phyloP scores from a whole-genome alignment of 352 stramenopile species.

The Phytophthora pisi region DNA sequence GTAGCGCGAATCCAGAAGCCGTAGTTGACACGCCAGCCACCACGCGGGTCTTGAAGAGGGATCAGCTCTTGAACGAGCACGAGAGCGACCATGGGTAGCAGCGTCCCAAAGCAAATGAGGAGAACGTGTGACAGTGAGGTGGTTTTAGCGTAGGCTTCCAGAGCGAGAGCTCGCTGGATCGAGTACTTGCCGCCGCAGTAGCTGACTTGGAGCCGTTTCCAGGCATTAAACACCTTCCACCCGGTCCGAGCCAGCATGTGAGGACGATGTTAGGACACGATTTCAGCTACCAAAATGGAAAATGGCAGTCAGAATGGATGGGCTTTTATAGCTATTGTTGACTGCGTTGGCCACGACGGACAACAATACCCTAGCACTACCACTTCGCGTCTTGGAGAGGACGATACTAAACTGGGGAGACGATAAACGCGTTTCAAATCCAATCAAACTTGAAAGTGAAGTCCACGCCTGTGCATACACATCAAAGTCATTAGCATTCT shows the following conservation, averaged over 20 bases:
- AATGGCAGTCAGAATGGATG: background rate
- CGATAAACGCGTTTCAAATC: background rate
- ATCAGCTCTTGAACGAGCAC: conserved; percentile 9
- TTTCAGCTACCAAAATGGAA: too few species aligned
- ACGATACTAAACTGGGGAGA: background rate
- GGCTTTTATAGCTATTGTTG: background rate
- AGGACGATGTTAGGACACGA: too few species aligned
- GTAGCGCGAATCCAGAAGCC: conserved; percentile 19
- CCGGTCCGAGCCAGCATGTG: background rate
- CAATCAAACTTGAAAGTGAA: conserved; percentile 22
- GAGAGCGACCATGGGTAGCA: conserved; percentile 2
- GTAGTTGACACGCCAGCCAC: conserved; percentile 14
- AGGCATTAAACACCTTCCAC: background rate
- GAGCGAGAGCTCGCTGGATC: conserved; percentile 9
- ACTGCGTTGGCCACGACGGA: background rate
- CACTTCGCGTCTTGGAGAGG: background rate
- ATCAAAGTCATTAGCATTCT: too few species aligned
- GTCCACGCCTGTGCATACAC: conserved; percentile 20
- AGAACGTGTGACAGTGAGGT: background rate
- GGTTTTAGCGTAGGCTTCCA: conserved; percentile 5
- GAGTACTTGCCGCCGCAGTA: conserved; percentile 19
- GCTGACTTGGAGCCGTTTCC: conserved; percentile 14
- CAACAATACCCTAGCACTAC: too few species aligned
- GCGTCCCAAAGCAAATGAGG: conserved; percentile 7
- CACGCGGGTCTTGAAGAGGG: conserved; percentile 15